These are phyloP conservation scores for Hsuehochloa calcarea DNA, from an alignment of 176 grass and related monocot species.

Conservation along the genomic window DNA sequence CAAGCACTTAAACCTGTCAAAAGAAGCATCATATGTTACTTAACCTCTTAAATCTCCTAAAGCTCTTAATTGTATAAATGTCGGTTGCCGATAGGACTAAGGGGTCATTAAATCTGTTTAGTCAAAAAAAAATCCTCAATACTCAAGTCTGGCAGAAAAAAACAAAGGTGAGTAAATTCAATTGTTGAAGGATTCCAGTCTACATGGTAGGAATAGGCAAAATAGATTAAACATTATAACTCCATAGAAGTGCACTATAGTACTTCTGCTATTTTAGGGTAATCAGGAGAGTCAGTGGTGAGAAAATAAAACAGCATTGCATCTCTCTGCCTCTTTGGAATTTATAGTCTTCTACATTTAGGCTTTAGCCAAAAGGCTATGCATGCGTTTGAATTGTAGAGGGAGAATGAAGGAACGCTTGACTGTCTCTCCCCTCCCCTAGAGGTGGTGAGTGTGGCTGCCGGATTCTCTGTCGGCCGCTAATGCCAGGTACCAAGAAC, in stretches of 20 bases:
- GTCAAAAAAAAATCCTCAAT: not conserved
- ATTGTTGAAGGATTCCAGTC: not conserved
- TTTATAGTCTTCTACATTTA: slow-evolving; percentile 12
- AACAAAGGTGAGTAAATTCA: not conserved
- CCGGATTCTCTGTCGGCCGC: slow-evolving; percentile 57
- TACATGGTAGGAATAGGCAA: not conserved
- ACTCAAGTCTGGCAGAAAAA: not conserved
- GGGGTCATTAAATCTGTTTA: not conserved
- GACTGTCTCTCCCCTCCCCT: slow-evolving; percentile 34
- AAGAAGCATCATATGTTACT: not conserved
- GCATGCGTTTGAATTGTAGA: slow-evolving; percentile 14
- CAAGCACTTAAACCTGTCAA: not conserved
- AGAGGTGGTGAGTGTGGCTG: slow-evolving; percentile 35
- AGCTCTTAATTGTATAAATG: not conserved
- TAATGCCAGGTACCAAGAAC: slow-evolving; percentile 31
- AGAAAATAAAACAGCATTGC: slow-evolving; percentile 22
- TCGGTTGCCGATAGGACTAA: not conserved
- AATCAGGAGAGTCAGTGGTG: not conserved
- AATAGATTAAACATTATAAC: not conserved
- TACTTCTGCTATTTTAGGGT: slow-evolving; percentile 16
- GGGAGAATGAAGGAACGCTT: slow-evolving; percentile 22
- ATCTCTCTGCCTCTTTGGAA: slow-evolving; percentile 25
- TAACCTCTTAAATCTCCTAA: not conserved
- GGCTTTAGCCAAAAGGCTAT: slow-evolving; percentile 44
- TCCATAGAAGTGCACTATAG: not conserved